Conservation (phyloP, 2,329 filamentous ascomycete species). For the Leptoxyphium fumago region DNA sequence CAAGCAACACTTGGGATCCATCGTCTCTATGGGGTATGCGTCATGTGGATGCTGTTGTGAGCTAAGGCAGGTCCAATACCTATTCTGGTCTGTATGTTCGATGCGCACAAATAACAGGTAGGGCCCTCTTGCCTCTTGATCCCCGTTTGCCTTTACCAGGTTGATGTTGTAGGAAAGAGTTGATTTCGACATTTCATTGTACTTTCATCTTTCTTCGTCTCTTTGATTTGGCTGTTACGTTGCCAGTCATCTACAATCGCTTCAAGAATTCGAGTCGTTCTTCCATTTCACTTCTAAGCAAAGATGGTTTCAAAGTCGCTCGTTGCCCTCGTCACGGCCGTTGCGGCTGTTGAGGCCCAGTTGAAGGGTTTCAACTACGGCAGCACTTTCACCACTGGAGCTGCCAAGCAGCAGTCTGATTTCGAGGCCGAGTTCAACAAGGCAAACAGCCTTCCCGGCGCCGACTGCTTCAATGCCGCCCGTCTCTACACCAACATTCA, state of each 20-base stretch:
- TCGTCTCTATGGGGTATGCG: not conserved
- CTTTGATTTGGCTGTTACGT: not conserved
- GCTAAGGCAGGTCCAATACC: not conserved
- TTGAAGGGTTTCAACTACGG: constrained; percentile 63
- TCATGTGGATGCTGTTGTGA: not conserved
- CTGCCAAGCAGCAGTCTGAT: constrained; percentile 45
- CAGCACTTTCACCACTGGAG: constrained; percentile 44
- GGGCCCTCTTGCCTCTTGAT: too few relatives aligned
- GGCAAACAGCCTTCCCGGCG: constrained; percentile 48
- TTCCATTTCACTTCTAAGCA: constrained; percentile 1
- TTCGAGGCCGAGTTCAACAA: constrained; percentile 57
- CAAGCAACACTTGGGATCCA: not conserved
- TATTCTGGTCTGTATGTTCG: not conserved
- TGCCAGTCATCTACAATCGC: not conserved
- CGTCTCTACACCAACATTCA: constrained; percentile 67
- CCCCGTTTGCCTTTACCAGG: too few relatives aligned
- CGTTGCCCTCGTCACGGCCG: constrained; percentile 21
- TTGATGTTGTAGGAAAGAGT: too few relatives aligned
- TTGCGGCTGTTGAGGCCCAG: constrained; percentile 23
- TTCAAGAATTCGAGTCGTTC: not conserved
- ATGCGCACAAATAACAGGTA: too few relatives aligned
- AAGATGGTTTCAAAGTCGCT: constrained; percentile 22
- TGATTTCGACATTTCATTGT: too few relatives aligned
- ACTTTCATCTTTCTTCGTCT: too few relatives aligned
- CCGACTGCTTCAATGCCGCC: constrained; percentile 51